These are phyloP conservation scores for Scopulariopsis brevicaulis DNA, from an alignment of 2,329 filamentous ascomycete species.

Conservation along the genomic window DNA sequence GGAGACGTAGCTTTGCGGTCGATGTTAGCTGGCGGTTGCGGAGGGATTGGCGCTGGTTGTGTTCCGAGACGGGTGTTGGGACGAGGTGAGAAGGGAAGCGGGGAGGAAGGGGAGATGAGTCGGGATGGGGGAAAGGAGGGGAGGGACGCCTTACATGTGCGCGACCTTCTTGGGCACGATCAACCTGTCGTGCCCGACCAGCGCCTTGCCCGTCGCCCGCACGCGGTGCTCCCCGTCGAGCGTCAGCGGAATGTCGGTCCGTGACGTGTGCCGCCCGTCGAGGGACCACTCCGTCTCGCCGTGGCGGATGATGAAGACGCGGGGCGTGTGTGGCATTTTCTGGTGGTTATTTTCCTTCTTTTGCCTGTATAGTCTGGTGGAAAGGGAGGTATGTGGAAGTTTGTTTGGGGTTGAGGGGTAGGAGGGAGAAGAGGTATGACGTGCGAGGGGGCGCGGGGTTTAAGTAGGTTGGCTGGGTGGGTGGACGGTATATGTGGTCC, in stretches of 20 bases:
- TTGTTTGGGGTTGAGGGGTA: background rate
- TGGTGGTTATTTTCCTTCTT: background rate
- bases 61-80: background rate
- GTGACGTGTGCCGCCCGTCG: constrained; percentile 72
- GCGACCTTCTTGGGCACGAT: constrained; percentile 74
- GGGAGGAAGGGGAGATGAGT: constrained; percentile 4
- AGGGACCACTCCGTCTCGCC: constrained; percentile 96
- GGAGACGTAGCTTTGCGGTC: constrained; percentile 61
- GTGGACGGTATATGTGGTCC: background rate
- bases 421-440: background rate
- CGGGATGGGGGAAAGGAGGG: background rate
- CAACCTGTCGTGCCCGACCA: constrained; percentile 73
- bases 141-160: constrained; percentile 55
- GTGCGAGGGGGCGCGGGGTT: background rate
- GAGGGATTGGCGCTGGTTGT: background rate
- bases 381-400: background rate
- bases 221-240: constrained; percentile 68
- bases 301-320: constrained; percentile 76
- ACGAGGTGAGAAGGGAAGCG: background rate
- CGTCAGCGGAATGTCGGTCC: constrained; percentile 78
- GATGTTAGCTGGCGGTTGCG: background rate
- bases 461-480: background rate
- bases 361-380: background rate
- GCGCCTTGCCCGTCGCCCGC: constrained; percentile 64
- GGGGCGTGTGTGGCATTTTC: constrained; percentile 41